Conservation (phyloP, 768 basidiomycete genomes). For the Rossbeevera mucosa region DNA sequence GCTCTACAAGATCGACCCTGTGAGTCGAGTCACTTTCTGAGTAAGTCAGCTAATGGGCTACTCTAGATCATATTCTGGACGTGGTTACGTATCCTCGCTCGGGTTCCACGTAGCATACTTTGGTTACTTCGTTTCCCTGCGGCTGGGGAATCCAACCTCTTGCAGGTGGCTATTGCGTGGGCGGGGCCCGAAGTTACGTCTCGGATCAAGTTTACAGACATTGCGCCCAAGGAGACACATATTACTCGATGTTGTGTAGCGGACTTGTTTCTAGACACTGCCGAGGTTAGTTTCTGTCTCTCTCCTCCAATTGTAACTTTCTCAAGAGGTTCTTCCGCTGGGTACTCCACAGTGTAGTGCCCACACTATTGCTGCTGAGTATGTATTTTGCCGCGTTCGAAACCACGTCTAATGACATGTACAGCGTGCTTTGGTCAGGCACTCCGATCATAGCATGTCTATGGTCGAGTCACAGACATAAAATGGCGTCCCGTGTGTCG, state of each 20-base stretch:
- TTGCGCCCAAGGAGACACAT: slow-evolving; percentile 43
- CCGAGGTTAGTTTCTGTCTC: slow-evolving; percentile 35
- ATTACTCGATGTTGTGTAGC: slow-evolving; percentile 43
- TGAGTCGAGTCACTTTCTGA: slow-evolving; percentile 10
- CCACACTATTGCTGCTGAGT: slow-evolving; percentile 50
- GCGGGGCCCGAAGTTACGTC: slow-evolving; percentile 43
- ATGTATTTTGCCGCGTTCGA: slow-evolving; percentile 11
- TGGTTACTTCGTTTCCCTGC: slow-evolving; percentile 51
- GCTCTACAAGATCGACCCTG: slow-evolving; percentile 47
- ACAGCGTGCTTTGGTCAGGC: slow-evolving; percentile 47
- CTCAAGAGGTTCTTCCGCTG: background rate
- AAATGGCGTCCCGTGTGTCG: slow-evolving; percentile 49
- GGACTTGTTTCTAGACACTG: slow-evolving; percentile 49
- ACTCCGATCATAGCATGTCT: slow-evolving; percentile 46
- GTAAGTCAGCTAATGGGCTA: slow-evolving; percentile 3
- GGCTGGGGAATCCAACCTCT: slow-evolving; percentile 42
- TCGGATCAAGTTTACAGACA: slow-evolving; percentile 46
- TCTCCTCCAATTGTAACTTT: background rate
- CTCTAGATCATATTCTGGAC: slow-evolving; percentile 39
- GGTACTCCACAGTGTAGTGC: slow-evolving; percentile 41
- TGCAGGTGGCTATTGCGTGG: slow-evolving; percentile 40
- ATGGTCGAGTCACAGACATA: slow-evolving; percentile 41
- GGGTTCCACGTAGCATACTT: slow-evolving; percentile 44
- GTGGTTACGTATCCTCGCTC: slow-evolving; percentile 45
- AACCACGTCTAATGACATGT: background rate